A percentile compares a stretch with the other conserved stretches of the same genome.
These are phyloP conservation scores for Tylopilus sp. DNA, from an alignment of 768 basidiomycete genomes.

Conservation along the genomic window DNA sequence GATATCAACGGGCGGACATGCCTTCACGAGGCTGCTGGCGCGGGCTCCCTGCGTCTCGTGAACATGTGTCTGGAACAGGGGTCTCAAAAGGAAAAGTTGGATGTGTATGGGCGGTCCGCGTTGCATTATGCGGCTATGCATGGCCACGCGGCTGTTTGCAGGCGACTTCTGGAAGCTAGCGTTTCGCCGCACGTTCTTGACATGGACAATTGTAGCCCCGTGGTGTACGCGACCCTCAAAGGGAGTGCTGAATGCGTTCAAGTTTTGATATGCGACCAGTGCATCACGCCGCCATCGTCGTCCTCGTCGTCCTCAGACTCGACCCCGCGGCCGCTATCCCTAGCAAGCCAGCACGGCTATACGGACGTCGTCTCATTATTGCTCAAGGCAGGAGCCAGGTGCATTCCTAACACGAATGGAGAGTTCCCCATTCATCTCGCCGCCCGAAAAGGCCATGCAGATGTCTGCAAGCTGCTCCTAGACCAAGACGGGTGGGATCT, in stretches of 20 bases:
- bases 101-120: slow-evolving; percentile 90
- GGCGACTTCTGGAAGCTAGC: slow-evolving; percentile 65
- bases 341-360: slow-evolving; percentile 90
- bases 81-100: slow-evolving; percentile 68
- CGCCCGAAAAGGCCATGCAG: slow-evolving; percentile 84
- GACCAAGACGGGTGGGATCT: slow-evolving; percentile 76
- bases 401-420: slow-evolving; percentile 88
- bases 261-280: slow-evolving; percentile 74
- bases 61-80: slow-evolving; percentile 73
- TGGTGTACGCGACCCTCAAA: slow-evolving; percentile 88
- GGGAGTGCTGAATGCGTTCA: slow-evolving; percentile 82
- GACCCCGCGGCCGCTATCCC: slow-evolving; percentile 81
- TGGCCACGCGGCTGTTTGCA: slow-evolving; percentile 75
- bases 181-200: slow-evolving; percentile 71
- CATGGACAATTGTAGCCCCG: slow-evolving; percentile 91
- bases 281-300: slow-evolving; percentile 58
- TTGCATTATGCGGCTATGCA: slow-evolving; percentile 97
- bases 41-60: slow-evolving; percentile 75
- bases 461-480: slow-evolving; percentile 77
- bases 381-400: slow-evolving; percentile 71
- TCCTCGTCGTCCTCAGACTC: slow-evolving; percentile 51
- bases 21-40: slow-evolving; percentile 89
- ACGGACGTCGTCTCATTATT: slow-evolving; percentile 77
- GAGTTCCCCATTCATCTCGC: slow-evolving; percentile 97
- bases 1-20: slow-evolving; percentile 96